Base-by-base conservation (phyloP, 345 rosid species). In the Citrus unshiu region DNA sequence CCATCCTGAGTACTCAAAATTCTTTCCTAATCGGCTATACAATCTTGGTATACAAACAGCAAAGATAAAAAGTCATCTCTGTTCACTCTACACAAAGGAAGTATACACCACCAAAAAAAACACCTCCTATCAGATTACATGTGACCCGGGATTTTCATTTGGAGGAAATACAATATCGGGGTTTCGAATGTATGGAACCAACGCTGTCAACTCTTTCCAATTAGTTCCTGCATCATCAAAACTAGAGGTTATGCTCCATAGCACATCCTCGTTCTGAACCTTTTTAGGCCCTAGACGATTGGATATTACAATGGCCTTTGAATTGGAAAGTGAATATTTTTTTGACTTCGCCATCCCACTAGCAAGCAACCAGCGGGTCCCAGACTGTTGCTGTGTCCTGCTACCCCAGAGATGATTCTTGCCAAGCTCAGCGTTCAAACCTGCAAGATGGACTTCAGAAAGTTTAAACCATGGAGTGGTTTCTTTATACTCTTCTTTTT, bases 191-290 rank as follows among this genome's bases (percentile, higher is more conserved):
- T 82, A 85, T 27, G 86, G 71, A 77, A 79, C n/a, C 79, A 77
- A 83, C 51, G 69, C 79, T 34, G 62, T 73, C 64, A 63, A 75
- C 62, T 81, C 84, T 39, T 82, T 80, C 84, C 56, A 77, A 64
- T 74, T 77, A 54, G 80, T 71, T 78, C 78, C 86, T 68, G 67
- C 64, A 60, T 73, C 78, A 58, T 25, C 76, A 61, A 60, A 68
- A 60, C 49, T 68, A 4, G 84, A 78, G 76, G 86, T 89, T 87
- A 92, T 88, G 83, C 95, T 90, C 98, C 97, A 94, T 57, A 91
- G 88, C 43, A 74, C 67, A 39, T 87, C 88, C 64, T 43, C 75
- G 5, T 54, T 57, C 64, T 35, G 74, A 77, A 35, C 63, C 71
- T 82, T 83, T 58, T 68, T 81, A 65, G 58, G 80, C 74, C 68